Conservation (phyloP, 169 alveolate genomes). For the Babesia bovis region DNA sequence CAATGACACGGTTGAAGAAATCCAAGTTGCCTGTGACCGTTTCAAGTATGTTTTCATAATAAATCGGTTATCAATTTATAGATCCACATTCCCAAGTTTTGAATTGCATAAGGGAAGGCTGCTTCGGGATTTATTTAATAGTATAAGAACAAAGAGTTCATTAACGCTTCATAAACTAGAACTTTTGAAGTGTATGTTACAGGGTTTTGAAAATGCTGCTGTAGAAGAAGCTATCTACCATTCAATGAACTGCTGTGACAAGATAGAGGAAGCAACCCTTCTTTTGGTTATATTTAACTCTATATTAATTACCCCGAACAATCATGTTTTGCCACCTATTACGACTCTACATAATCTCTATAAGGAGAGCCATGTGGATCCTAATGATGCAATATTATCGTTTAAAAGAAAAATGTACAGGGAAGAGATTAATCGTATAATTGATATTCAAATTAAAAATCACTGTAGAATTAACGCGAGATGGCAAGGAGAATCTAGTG, state of each 20-base stretch:
- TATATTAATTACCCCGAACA: not conserved
- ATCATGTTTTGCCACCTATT: slow-evolving; percentile 18
- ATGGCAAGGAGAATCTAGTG: too few relatives aligned
- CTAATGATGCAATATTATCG: not conserved
- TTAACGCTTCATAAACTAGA: not conserved
- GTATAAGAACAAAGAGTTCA: slow-evolving; percentile 1
- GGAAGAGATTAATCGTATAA: slow-evolving; percentile 14
- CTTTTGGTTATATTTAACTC: slow-evolving; percentile 2
- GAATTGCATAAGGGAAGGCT: not conserved
- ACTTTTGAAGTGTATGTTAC: not conserved
- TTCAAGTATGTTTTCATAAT: slow-evolving; percentile 11
- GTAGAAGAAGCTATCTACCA: slow-evolving; percentile 17
- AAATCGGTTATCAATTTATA: not conserved
- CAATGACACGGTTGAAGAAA: not conserved
- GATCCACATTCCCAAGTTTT: not conserved
- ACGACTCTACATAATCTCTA: slow-evolving; percentile 37
- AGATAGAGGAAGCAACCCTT: slow-evolving; percentile 3
- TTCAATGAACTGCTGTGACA: slow-evolving; percentile 2
- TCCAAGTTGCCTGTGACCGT: not conserved
- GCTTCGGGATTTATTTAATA: not conserved
- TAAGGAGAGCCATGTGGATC: slow-evolving; percentile 6
- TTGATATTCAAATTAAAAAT: slow-evolving; percentile 10
- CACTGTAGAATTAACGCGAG: slow-evolving; percentile 18
- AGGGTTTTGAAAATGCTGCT: slow-evolving; percentile 3
- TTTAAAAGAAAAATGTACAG: slow-evolving; percentile 22